Conservation (phyloP, 2,329 filamentous ascomycete species). For the Aspergillus calidoustus region DNA sequence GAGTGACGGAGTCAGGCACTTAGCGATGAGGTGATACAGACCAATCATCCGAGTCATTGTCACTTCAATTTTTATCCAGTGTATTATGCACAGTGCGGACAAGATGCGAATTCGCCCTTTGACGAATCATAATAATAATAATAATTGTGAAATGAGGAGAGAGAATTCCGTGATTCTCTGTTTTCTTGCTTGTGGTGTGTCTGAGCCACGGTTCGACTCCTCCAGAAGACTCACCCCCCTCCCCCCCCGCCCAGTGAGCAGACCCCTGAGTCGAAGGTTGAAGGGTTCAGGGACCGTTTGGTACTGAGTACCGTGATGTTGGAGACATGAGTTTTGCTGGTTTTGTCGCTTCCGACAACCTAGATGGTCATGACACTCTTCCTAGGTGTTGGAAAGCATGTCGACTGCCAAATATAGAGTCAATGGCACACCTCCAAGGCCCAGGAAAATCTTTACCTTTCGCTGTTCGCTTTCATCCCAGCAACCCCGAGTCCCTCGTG, state of each 20-base stretch:
- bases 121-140: neutral
- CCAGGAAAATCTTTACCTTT: neutral
- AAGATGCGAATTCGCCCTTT: neutral
- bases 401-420: conserved; percentile 12
- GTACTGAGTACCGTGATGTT: neutral
- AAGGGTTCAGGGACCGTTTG: conserved; percentile 1
- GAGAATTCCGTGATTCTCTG: neutral
- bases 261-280: conserved; percentile 16
- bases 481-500: conserved; percentile 13
- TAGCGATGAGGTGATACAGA: neutral
- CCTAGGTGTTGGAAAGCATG: neutral
- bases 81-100: neutral
- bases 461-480: neutral
- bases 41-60: neutral
- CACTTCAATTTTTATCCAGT: neutral
- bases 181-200: conserved; percentile 1
- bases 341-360: neutral
- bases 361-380: neutral
- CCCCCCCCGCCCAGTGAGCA: neutral
- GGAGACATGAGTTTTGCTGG: neutral
- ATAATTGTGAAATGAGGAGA: neutral
- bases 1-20: neutral
- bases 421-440: neutral
- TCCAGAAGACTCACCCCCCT: neutral
- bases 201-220: conserved; percentile 7